phyloP scores from a whole-genome alignment of 768 basidiomycete species.

The Pleurotus ostreatus region DNA sequence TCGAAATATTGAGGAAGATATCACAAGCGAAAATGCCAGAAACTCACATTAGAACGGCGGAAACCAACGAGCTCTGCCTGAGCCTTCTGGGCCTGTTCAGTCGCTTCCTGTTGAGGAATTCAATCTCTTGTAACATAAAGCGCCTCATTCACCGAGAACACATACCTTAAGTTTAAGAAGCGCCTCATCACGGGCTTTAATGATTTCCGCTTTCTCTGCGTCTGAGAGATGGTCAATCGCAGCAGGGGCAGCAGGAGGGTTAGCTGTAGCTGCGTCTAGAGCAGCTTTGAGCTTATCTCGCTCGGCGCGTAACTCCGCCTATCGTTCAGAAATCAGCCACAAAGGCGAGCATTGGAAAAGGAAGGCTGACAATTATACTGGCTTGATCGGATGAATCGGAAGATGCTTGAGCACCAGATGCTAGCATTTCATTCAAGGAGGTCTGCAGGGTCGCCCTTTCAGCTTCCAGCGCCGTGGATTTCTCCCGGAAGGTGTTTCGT shows the following conservation, averaged over 20 bases:
- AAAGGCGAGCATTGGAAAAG: too few species aligned
- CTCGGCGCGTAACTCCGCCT: constrained; percentile 56
- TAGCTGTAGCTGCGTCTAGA: constrained; percentile 5
- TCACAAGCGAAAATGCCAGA: neutral
- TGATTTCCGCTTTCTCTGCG: constrained; percentile 53
- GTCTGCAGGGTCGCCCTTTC: constrained; percentile 15
- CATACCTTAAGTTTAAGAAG: constrained; percentile 53
- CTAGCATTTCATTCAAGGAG: constrained; percentile 18
- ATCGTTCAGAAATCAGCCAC: neutral
- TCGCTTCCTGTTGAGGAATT: constrained; percentile 25
- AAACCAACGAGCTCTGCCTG: constrained; percentile 39
- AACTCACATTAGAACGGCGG: constrained; percentile 36
- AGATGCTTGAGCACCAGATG: constrained; percentile 1
- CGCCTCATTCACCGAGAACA: neutral
- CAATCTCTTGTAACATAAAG: neutral
- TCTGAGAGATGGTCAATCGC: constrained; percentile 44
- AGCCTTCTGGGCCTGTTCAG: constrained; percentile 40
- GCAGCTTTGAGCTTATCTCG: constrained; percentile 62
- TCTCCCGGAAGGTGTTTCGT: constrained; percentile 27
- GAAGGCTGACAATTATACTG: constrained; percentile 31
- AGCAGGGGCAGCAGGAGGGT: constrained; percentile 19
- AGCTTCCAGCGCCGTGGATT: constrained; percentile 14
- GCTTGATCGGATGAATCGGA: constrained; percentile 22
- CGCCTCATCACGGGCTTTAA: constrained; percentile 59
- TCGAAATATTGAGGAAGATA: neutral